Evolutionary conservation across 345 rosid genomes (phyloP), one percentile per base, ranked within the genome.

Genomic region (Eucalyptus cloeziana): DNA sequence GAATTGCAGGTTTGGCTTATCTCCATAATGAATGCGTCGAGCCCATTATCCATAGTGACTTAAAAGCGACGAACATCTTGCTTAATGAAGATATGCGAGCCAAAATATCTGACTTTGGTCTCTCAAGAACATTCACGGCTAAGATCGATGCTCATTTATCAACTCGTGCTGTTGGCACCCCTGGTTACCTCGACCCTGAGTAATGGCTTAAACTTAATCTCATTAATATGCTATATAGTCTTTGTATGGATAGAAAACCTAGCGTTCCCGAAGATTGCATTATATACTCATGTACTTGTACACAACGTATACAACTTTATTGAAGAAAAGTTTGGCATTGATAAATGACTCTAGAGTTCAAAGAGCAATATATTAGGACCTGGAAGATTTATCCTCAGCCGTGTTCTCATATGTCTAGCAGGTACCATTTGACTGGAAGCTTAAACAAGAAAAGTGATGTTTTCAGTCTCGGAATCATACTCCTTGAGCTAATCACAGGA

Each of bases 401-500:
- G 4, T 52, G 25, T 52, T 52, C 58, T 52, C 24, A 7, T 56
- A 56, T 56, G 6, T 56, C 62, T 0, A 2, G 2, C 85, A 87
- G 88, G 88, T 5, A 13, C 49, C 60, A 47, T 8, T 40, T 11
- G 6, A 52, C 81, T 14, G 19, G 0, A 88, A 83, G 16, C 71
- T 91, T 71, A 21, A 90, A 43, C 19, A 88, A 94, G 94, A 94
- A 93, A 79, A 95, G 95, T 47, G 96, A 95, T 86, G 94, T 94
- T 16, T 94, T 90, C 89, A 92, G 94, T 51, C 94, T 94, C 14
- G 94, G 95, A 37, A 89, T 94, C 43, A 92, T 94, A 58, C 91
- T 94, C 43, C 51, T 94, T 11, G 95, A 94, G 91, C 67, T 94
- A 80, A 91, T 94, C 54, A 94, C 95, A 7, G 95, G 96, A 12